Evolutionary conservation across 805 yeast genomes (phyloP), one percentile per base, ranked within the genome.

Genomic region (Wickerhamomyces ciferrii): DNA sequence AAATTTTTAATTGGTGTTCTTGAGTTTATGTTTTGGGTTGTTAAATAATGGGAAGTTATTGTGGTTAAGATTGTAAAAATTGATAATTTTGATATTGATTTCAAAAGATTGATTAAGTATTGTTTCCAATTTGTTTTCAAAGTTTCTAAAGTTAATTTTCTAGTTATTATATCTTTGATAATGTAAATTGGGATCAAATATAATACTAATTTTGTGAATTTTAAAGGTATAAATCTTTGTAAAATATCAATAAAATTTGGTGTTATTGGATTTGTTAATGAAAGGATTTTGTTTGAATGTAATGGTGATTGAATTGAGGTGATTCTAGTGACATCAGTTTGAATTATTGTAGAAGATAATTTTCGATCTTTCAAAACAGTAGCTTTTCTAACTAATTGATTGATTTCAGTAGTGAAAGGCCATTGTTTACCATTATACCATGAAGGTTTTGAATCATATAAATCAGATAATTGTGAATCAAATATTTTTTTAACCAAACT

Each of bases 181-280:
- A 34, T 39, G 36, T 50, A 48, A 4, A 48, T 5, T 1, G 61
- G 58, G 0, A 50, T 5, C 1, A 50, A 36, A 6, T 37, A 13
- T 2, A 40, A 3, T 21, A 51, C 32, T 7, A 50, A 6, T 4
- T 23, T n/a, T 2, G 45, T 11, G 4, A 43, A 41, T 48, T 54
- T 55, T 32, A 35, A 41, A 23, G 58, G 54, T 7, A 49, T 17
- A 8, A 35, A 41, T 2, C n/a, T 35, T 8, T 36, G 25, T 17
- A 57, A 15, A 2, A 51, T 32, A 0, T 35, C 43, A 7, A 37
- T 2, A 2, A 53, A 5, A 32, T 44, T 45, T 35, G 60, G 44
- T 3, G 48, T 43, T 1, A 54, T 47, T 17, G 61, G 59, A 39
- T 48, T 50, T 45, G 54, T 23, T 20, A 46, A 4, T 47, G 56